phyloP scores from a whole-genome alignment of 2,329 filamentous ascomycete species.

The Colletotrichum sp. region DNA sequence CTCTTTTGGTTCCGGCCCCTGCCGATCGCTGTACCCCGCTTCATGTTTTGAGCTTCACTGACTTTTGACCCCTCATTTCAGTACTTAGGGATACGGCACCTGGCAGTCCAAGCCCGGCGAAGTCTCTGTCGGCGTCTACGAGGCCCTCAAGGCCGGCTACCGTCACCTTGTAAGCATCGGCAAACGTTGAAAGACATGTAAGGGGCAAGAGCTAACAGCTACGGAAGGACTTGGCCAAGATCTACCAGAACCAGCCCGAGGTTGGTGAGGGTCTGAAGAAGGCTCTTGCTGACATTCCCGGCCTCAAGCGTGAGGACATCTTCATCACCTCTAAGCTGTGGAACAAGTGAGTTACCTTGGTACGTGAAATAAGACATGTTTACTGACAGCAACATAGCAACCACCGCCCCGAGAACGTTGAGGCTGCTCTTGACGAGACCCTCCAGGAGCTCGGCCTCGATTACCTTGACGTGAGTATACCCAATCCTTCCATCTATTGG shows the following conservation, averaged over 20 bases:
- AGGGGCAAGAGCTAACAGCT: not conserved
- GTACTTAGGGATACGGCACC: constrained; percentile 49
- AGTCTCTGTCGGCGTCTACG: constrained; percentile 68
- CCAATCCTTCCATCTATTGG: not conserved
- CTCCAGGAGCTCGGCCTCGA: constrained; percentile 60
- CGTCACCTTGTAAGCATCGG: constrained; percentile 54
- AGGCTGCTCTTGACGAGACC: constrained; percentile 59
- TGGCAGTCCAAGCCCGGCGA: constrained; percentile 72
- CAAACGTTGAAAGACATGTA: rapidly evolving
- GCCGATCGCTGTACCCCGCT: constrained; percentile 6
- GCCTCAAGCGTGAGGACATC: constrained; percentile 61
- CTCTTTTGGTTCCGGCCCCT: not conserved
- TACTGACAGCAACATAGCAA: constrained; percentile 38
- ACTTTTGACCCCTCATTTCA: constrained; percentile 25
- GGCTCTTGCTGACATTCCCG: constrained; percentile 50
- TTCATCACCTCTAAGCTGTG: constrained; percentile 73
- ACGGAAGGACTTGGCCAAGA: constrained; percentile 44
- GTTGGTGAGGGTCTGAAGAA: constrained; percentile 60
- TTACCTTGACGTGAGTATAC: constrained; percentile 56
- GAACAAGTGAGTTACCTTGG: constrained; percentile 46
- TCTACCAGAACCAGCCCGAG: constrained; percentile 70
- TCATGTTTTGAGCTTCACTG: constrained; percentile 42
- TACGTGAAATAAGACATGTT: rapidly evolving
- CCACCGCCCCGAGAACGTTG: constrained; percentile 65
- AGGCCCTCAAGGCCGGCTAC: constrained; percentile 68